These are phyloP conservation scores for Umbilicus rupestris DNA, from an alignment of 164 flowering plant species.

Conservation along the genomic window DNA sequence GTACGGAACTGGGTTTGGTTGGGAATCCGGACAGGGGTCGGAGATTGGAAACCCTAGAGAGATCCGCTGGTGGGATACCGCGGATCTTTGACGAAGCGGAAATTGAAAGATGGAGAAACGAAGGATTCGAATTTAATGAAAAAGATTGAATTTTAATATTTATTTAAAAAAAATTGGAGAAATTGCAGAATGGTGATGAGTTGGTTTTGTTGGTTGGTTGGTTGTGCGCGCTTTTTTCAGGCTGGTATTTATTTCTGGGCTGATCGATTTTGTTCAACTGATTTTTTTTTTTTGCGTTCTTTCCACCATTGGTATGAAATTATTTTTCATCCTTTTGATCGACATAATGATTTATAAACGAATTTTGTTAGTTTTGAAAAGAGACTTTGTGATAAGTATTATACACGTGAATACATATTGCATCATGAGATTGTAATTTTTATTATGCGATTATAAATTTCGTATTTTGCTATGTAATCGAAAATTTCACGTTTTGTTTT, in stretches of 20 bases:
- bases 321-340: too few relatives aligned
- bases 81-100: constrained; percentile 1
- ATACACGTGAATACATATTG: too few relatives aligned
- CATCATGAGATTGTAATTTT: too few relatives aligned
- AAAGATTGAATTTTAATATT: background rate
- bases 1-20: background rate
- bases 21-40: background rate
- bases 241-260: background rate
- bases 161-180: background rate
- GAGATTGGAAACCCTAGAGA: background rate
- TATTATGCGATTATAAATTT: too few relatives aligned
- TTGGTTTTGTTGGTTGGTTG: constrained; percentile 2
- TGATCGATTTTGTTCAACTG: too few relatives aligned
- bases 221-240: constrained; percentile 2
- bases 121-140: background rate
- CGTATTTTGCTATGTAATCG: too few relatives aligned
- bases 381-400: too few relatives aligned
- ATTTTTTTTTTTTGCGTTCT: too few relatives aligned
- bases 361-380: too few relatives aligned
- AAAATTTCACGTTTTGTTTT: too few relatives aligned
- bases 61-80: constrained; percentile 1
- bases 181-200: background rate
- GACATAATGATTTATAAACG: too few relatives aligned
- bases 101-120: background rate
- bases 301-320: too few relatives aligned